phyloP scores from a whole-genome alignment of 805 yeast genomes.

The Suhomyces sp. region DNA sequence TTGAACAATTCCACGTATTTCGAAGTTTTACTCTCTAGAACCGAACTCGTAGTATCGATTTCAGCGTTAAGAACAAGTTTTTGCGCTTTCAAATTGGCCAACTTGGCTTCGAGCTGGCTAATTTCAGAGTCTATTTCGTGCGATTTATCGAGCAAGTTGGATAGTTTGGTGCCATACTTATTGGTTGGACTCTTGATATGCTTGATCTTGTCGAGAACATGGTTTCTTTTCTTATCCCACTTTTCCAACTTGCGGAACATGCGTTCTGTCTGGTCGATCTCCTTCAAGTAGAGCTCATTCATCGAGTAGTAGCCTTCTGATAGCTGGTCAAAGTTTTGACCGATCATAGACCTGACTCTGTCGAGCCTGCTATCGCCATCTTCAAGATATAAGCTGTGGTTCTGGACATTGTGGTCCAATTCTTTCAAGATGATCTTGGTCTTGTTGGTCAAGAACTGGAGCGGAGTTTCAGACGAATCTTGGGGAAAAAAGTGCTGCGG shows the following conservation, averaged over 20 bases:
- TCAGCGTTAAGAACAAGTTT: constrained; percentile 35
- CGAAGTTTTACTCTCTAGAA: constrained; percentile 47
- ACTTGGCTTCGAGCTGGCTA: constrained; percentile 30
- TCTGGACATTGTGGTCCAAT: constrained; percentile 17
- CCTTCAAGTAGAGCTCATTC: constrained; percentile 44
- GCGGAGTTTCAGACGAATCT: constrained; percentile 20
- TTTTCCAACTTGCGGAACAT: constrained; percentile 28
- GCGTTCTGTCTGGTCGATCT: constrained; percentile 24
- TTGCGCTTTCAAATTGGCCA: constrained; percentile 32
- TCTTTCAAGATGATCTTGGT: constrained; percentile 22
- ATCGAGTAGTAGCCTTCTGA: constrained; percentile 43
- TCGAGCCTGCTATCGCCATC: constrained; percentile 34
- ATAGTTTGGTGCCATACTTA: constrained; percentile 42
- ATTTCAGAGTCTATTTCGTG: constrained; percentile 37
- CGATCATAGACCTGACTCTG: constrained; percentile 25
- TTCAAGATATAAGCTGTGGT: constrained; percentile 25
- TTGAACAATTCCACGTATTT: constrained; percentile 41
- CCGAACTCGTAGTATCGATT: constrained; percentile 45
- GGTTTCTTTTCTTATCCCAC: constrained; percentile 41
- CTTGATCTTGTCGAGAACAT: constrained; percentile 32
- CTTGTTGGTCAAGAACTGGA: constrained; percentile 29
- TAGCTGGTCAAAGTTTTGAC: constrained; percentile 32
- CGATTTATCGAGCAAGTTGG: constrained; percentile 31
- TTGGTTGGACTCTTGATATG: constrained; percentile 39
- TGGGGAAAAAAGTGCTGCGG: neutral